Conservation (phyloP, 768 basidiomycete species). For the Mycena capillaripes region DNA sequence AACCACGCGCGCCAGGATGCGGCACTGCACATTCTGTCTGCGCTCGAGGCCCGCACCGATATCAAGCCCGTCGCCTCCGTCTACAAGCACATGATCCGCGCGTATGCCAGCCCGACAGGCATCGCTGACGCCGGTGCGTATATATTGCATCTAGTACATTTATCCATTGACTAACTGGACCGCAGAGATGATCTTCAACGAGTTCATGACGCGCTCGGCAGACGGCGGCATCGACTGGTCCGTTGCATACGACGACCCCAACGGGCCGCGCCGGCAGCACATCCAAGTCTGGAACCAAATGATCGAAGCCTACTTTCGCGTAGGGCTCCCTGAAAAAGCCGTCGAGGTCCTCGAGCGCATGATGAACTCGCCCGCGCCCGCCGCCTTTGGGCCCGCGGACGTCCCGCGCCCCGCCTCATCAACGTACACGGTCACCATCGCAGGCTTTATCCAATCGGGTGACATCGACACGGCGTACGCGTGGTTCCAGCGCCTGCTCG, state of each 20-base stretch:
- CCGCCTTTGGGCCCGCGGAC: constrained; percentile 52
- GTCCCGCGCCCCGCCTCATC: constrained; percentile 71
- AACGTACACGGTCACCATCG: constrained; percentile 75
- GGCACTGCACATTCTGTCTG: constrained; percentile 75
- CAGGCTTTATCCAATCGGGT: constrained; percentile 72
- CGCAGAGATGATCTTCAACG: constrained; percentile 71
- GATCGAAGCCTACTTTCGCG: constrained; percentile 81
- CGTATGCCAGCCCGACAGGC: constrained; percentile 67
- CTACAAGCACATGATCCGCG: constrained; percentile 71
- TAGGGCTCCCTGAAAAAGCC: constrained; percentile 72
- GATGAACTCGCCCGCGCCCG: constrained; percentile 64
- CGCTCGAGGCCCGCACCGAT: constrained; percentile 63
- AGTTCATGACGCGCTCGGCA: constrained; percentile 62
- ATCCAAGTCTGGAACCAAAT: constrained; percentile 80
- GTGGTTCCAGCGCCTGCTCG: constrained; percentile 81
- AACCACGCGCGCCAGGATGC: constrained; percentile 67
- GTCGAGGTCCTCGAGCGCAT: constrained; percentile 78
- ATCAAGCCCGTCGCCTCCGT: constrained; percentile 50
- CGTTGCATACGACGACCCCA: constrained; percentile 35
- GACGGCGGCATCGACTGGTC: constrained; percentile 54
- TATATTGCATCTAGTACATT: neutral
- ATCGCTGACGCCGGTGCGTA: constrained; percentile 51
- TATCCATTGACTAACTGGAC: too few species aligned
- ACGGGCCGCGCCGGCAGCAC: constrained; percentile 49
- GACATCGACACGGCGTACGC: constrained; percentile 74